A percentile compares a stretch with the other conserved stretches of the same genome.
Conservation (phyloP, 352 stramenopile species). For the Phytophthora pini region DNA sequence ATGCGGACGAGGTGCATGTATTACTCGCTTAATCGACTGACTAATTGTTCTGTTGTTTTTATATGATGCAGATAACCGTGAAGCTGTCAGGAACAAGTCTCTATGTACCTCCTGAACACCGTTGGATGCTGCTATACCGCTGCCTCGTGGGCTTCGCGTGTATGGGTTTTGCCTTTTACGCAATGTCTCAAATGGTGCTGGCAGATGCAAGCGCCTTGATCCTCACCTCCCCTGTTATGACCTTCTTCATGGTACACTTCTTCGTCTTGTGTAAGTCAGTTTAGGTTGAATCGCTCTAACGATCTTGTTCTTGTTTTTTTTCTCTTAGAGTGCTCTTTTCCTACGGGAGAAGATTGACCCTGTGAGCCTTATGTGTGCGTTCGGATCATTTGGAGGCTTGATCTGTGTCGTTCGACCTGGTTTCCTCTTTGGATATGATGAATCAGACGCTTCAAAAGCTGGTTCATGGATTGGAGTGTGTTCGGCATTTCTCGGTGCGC, state of each 20-base stretch:
- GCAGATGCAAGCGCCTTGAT: slow-evolving; percentile 71
- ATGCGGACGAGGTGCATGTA: background rate
- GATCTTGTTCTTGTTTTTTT: no score
- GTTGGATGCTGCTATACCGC: slow-evolving; percentile 59
- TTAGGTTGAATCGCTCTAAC: no score
- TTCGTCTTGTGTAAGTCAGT: no score
- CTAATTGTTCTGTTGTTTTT: background rate
- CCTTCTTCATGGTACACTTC: slow-evolving; percentile 18
- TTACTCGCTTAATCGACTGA: background rate
- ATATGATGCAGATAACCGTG: slow-evolving; percentile 8
- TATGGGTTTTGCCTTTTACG: slow-evolving; percentile 76
- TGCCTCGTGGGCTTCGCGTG: slow-evolving; percentile 66
- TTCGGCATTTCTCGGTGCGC: slow-evolving; percentile 45
- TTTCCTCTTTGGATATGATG: slow-evolving; percentile 51
- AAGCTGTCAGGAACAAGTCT: slow-evolving; percentile 34
- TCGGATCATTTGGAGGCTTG: slow-evolving; percentile 45
- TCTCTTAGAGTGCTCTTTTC: slow-evolving; percentile 36
- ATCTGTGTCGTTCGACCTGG: slow-evolving; percentile 51
- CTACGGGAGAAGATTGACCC: slow-evolving; percentile 47
- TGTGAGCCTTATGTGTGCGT: slow-evolving; percentile 36
- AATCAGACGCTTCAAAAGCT: slow-evolving; percentile 12
- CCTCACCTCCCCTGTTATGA: slow-evolving; percentile 47
- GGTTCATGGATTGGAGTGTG: slow-evolving; percentile 38
- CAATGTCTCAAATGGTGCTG: slow-evolving; percentile 76
- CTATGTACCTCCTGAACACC: slow-evolving; percentile 44